These are phyloP conservation scores for Daldinia grandis DNA, from an alignment of 495 filamentous ascomycete species.

Conservation along the genomic window DNA sequence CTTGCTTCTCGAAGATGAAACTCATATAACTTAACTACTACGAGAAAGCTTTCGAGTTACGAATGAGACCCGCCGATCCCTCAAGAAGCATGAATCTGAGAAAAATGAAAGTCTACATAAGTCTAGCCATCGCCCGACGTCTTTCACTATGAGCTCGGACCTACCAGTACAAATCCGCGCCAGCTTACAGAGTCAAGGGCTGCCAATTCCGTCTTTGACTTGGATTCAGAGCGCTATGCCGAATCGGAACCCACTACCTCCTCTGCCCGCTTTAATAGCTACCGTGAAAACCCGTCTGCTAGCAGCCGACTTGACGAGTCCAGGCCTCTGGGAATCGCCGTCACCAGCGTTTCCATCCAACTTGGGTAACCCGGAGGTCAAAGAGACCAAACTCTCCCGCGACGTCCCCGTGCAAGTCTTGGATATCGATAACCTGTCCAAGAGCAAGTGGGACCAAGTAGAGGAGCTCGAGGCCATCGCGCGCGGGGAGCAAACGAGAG, in stretches of 20 bases:
- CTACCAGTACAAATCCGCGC: constrained; percentile 49
- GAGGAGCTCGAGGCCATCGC: constrained; percentile 85
- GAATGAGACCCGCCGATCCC: not conserved
- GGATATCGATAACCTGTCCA: constrained; percentile 81
- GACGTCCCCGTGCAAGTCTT: constrained; percentile 82
- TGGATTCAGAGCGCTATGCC: constrained; percentile 50
- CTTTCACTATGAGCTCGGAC: constrained; percentile 39
- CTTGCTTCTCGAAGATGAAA: not conserved
- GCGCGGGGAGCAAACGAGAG: constrained; percentile 82
- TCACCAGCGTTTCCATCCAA: constrained; percentile 66
- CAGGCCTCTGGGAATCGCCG: constrained; percentile 60
- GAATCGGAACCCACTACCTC: constrained; percentile 61
- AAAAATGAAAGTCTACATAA: not conserved
- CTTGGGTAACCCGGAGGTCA: constrained; percentile 56
- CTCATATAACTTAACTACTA: not conserved
- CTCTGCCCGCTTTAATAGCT: constrained; percentile 74
- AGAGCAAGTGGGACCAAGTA: constrained; percentile 82
- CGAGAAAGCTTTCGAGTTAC: not conserved
- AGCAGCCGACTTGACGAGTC: constrained; percentile 74
- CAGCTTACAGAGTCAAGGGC: constrained; percentile 45
- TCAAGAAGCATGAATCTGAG: not conserved
- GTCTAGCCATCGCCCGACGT: not conserved
- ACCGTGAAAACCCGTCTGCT: constrained; percentile 86
- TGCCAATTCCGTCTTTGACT: constrained; percentile 51
- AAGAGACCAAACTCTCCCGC: constrained; percentile 62